phyloP scores from a whole-genome alignment of 371 early-diverging fungal species.

The Circinella minor region DNA sequence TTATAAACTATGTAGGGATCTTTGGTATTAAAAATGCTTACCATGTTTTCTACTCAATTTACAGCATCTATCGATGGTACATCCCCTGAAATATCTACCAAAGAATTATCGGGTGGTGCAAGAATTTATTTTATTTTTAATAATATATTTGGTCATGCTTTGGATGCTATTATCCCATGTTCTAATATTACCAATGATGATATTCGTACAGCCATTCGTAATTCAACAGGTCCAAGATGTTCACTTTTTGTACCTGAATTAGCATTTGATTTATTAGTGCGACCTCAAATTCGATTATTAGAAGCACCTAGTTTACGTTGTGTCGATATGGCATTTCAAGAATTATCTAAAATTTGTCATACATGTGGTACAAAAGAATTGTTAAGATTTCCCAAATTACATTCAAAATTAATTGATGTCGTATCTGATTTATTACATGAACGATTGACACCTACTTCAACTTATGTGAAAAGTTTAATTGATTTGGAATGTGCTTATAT shows the following conservation, averaged over 20 bases:
- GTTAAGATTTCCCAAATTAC: slow-evolving; percentile 79
- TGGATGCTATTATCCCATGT: slow-evolving; percentile 81
- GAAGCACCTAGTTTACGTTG: slow-evolving; percentile 87
- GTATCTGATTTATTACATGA: slow-evolving; percentile 84
- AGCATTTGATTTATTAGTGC: slow-evolving; percentile 89
- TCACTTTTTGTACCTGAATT: slow-evolving; percentile 90
- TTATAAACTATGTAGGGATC: slow-evolving; percentile 56
- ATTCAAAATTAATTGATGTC: slow-evolving; percentile 76
- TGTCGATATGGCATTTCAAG: slow-evolving; percentile 88
- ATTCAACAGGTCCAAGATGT: slow-evolving; percentile 88
- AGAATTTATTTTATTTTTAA: slow-evolving; percentile 93
- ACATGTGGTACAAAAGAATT: slow-evolving; percentile 83
- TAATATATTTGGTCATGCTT: slow-evolving; percentile 79
- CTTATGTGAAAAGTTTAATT: slow-evolving; percentile 82
- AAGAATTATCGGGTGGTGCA: slow-evolving; percentile 93
- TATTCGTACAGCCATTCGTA: slow-evolving; percentile 90
- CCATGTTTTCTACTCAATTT: slow-evolving; percentile 83
- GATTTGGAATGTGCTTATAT: slow-evolving; percentile 89
- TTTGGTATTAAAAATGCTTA: slow-evolving; percentile 78
- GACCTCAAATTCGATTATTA: slow-evolving; percentile 81
- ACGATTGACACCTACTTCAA: slow-evolving; percentile 70
- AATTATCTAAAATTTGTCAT: slow-evolving; percentile 88
- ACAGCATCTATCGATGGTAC: slow-evolving; percentile 85
- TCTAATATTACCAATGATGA: slow-evolving; percentile 80
- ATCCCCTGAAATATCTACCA: slow-evolving; percentile 82